Base-by-base conservation (phyloP, 352 stramenopile species). In the Pythium rhizo-oryzae region DNA sequence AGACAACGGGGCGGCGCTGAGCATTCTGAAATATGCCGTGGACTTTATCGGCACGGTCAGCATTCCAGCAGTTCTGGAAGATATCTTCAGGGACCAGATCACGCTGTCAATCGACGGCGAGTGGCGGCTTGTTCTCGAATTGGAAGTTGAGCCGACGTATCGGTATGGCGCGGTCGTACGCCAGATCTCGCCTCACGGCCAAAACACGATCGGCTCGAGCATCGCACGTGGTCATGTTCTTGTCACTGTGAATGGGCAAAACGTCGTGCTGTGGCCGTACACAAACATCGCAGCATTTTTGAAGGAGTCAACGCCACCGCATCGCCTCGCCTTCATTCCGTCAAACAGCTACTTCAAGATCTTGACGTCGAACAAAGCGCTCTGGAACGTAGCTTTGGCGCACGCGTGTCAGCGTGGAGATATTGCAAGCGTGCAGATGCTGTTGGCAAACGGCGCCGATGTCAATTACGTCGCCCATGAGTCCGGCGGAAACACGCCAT, bases 61-160 rank as follows among this genome's bases (percentile, higher is more conserved):
- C 53, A 96, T 96, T 54, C 89, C 89, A 11, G 89, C 87, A 6
- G 87, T 95, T 5, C 60, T 96, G 35, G 89, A 96, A 73, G 89
- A 96, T 62, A 96, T 96, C 39, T 95, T 96, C 78, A 93, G 91
- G 64, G 89, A 96, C 58, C 89, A 95, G 64, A 91, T 95, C 61
- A 93, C 85, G n/a, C 75, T 96, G 6, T 91, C 89, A 16, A 94
- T 96, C 64, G 89, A 96, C 51, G 85, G 85, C 4, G 87, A 95
- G 46, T 96, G 89, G 89, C 77, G 80, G 2, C 80, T 82, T 47
- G 82, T 93, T 2, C 71, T 96, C 25, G 89, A 92, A 30, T 87
- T 96, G 44, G 89, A 95, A 57, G 74, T 86, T 25, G 89, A 96
- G 59, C 83, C 80, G 23, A 95, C 87, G 7, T 96, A 96, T 66